Conservation (phyloP, 2,329 filamentous ascomycete species). For the Penicillium sp. region DNA sequence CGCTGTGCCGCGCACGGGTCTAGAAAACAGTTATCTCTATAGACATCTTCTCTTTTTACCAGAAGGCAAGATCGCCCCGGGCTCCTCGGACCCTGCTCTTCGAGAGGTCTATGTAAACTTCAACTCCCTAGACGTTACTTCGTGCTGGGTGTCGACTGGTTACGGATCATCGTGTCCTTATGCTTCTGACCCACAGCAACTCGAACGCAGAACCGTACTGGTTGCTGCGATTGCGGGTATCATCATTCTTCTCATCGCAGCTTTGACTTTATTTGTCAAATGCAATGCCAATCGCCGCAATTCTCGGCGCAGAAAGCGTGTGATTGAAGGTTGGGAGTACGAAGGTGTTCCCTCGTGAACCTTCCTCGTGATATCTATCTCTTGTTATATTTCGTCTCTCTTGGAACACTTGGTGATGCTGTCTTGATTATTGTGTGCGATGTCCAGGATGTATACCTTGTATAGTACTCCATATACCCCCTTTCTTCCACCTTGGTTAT, state of each 20-base stretch:
- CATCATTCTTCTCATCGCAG: constrained; percentile 59
- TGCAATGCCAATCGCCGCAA: constrained; percentile 59
- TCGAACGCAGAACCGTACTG: constrained; percentile 50
- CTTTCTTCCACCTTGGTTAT: no score
- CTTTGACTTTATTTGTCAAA: constrained; percentile 61
- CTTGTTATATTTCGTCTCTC: neutral
- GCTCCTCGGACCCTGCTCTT: constrained; percentile 26
- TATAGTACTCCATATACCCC: neutral
- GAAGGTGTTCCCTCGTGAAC: constrained; percentile 60
- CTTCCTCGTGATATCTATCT: constrained; percentile 42
- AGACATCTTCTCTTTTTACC: constrained; percentile 37
- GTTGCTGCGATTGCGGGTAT: constrained; percentile 61
- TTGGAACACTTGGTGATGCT: neutral
- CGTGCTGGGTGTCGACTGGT: constrained; percentile 60
- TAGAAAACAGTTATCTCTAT: constrained; percentile 61
- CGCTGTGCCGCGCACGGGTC: constrained; percentile 56
- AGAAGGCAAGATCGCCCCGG: constrained; percentile 24
- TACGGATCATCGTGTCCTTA: constrained; percentile 59
- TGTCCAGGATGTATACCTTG: neutral
- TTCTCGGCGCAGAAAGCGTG: constrained; percentile 49
- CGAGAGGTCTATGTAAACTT: constrained; percentile 56
- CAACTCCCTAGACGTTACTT: constrained; percentile 54
- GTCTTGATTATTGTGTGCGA: neutral
- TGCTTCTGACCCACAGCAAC: constrained; percentile 40
- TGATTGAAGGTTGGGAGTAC: constrained; percentile 60